Conservation (phyloP, 106 monocot genomes). For the Chionographis japonica region DNA sequence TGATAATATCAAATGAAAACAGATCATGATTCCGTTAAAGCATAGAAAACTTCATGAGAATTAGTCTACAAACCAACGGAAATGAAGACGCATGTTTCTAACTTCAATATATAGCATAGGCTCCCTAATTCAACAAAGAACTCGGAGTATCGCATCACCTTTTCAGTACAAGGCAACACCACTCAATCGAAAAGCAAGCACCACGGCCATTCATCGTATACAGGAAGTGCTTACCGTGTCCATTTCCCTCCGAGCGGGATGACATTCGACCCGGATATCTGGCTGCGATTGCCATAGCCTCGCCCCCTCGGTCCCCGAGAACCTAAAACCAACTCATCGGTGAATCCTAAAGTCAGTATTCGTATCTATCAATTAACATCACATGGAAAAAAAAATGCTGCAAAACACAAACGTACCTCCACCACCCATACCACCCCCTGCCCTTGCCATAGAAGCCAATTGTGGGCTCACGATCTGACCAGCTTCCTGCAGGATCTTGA, state of each 20-base stretch:
- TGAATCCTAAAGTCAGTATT: background rate
- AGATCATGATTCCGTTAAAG: too few relatives aligned
- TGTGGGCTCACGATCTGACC: conserved; percentile 68
- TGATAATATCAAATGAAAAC: too few relatives aligned
- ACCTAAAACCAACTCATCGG: conserved; percentile 17
- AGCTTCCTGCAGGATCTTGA: conserved; percentile 86
- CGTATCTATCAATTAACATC: background rate
- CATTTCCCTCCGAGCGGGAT: conserved; percentile 41
- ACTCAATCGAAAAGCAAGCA: too few relatives aligned
- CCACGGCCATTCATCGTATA: background rate
- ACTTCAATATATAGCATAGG: too few relatives aligned
- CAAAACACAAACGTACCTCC: conserved; percentile 20
- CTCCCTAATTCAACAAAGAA: too few relatives aligned
- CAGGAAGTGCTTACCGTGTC: conserved; percentile 20
- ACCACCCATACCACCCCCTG: conserved; percentile 8
- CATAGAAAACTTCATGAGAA: too few relatives aligned
- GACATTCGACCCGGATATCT: conserved; percentile 55
- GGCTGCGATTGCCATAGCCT: conserved; percentile 40
- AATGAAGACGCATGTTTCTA: too few relatives aligned
- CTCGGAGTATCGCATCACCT: too few relatives aligned
- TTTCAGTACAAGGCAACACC: too few relatives aligned
- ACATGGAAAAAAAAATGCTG: background rate
- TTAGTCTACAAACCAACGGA: too few relatives aligned
- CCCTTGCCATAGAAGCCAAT: conserved; percentile 43
- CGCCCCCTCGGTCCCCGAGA: conserved; percentile 56